Percentiles rank a stretch among this genome's conserved stretches.
Conservation (phyloP, 495 filamentous ascomycete species). For the Penicillium canariense region DNA sequence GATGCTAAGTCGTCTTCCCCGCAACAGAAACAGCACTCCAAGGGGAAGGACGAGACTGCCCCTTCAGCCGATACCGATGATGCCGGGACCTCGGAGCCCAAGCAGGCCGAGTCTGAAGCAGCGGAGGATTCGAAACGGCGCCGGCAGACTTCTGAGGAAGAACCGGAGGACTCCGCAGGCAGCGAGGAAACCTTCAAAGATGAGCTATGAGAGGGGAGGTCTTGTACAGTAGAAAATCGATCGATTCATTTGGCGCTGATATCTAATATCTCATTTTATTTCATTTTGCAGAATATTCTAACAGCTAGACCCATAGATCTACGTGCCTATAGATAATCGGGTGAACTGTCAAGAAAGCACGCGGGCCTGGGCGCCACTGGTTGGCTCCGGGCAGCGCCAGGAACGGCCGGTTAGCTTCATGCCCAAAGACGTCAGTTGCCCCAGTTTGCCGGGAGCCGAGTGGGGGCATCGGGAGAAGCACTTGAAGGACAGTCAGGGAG, state of each 20-base stretch:
- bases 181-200: slow-evolving; percentile 56
- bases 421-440: slow-evolving; percentile 31
- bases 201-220: slow-evolving; percentile 43
- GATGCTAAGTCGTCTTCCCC: slow-evolving; percentile 10
- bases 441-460: slow-evolving; percentile 21
- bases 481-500: slow-evolving; percentile 1
- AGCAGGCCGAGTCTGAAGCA: slow-evolving; percentile 4
- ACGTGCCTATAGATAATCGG: neutral
- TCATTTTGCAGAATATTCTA: too few relatives aligned
- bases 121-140: slow-evolving; percentile 17
- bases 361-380: neutral
- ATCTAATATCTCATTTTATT: too few relatives aligned
- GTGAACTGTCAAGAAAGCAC: neutral
- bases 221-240: slow-evolving; percentile 11
- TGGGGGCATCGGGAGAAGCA: slow-evolving; percentile 15
- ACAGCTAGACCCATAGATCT: neutral
- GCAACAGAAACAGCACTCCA: slow-evolving; percentile 37
- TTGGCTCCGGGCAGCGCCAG: slow-evolving; percentile 3
- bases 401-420: slow-evolving; percentile 28
- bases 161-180: slow-evolving; percentile 30
- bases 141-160: slow-evolving; percentile 4
- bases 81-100: slow-evolving; percentile 6
- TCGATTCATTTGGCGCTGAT: neutral
- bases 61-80: neutral
- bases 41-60: slow-evolving; percentile 4